Conservation (phyloP, 208 protist species). For the Leishmania major region DNA sequence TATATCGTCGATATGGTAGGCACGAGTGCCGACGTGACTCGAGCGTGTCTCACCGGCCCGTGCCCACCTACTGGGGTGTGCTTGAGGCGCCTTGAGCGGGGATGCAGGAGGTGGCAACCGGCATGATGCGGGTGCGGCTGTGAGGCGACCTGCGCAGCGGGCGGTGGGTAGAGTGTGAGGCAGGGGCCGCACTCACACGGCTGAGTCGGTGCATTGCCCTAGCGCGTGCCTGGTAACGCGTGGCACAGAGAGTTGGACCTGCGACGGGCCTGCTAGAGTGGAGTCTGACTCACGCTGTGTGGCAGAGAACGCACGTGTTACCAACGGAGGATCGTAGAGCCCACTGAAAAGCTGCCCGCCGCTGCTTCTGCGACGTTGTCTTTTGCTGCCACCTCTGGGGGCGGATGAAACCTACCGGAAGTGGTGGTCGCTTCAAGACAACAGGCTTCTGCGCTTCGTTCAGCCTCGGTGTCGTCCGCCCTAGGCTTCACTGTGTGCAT, state of each 20-base stretch:
- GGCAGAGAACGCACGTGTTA: not conserved
- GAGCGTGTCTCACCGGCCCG: not conserved
- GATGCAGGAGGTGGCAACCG: not conserved
- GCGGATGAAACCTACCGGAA: not conserved
- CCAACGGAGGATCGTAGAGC: too few relatives aligned
- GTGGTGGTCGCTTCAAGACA: not conserved
- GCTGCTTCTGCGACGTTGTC: not conserved
- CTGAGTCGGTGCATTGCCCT: not conserved
- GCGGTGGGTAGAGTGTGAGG: too few relatives aligned
- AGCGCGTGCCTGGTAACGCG: not conserved
- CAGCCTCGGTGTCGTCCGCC: not conserved
- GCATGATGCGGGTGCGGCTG: not conserved
- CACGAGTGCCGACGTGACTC: not conserved
- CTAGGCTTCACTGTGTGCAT: not conserved
- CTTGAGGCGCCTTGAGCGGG: too few relatives aligned
- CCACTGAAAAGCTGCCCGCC: too few relatives aligned
- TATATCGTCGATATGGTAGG: not conserved
- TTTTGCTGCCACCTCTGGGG: not conserved
- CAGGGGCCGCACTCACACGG: too few relatives aligned
- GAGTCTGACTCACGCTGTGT: not conserved
- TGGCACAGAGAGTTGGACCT: not conserved
- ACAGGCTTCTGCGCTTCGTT: not conserved
- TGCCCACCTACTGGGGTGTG: not conserved
- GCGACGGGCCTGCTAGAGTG: too few relatives aligned
- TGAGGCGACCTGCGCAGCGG: too few relatives aligned